phyloP scores from a whole-genome alignment of 169 alveolate species.

The Amoebophrya sp. region DNA sequence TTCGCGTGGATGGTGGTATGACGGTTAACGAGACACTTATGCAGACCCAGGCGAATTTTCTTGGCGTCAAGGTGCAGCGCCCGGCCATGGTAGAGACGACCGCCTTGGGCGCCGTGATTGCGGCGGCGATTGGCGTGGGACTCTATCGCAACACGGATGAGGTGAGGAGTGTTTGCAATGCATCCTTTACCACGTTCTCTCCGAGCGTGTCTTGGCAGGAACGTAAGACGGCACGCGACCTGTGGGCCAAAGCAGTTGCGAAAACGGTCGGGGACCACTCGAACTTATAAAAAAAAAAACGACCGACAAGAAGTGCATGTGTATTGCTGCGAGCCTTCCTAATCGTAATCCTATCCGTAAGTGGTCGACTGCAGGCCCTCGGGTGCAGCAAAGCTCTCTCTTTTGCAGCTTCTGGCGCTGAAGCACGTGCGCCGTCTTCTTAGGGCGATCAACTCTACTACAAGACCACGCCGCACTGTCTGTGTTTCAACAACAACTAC shows the following conservation, averaged over 20 bases:
- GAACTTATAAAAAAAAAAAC: neutral
- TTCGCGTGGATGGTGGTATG: slow-evolving; percentile 85
- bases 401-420: too few species aligned
- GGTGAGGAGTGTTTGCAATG: neutral
- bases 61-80: slow-evolving; percentile 55
- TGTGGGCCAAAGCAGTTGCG: neutral
- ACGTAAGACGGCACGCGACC: neutral
- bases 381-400: too few species aligned
- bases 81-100: slow-evolving; percentile 62
- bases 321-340: too few species aligned
- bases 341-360: too few species aligned
- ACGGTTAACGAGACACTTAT: slow-evolving; percentile 68
- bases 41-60: slow-evolving; percentile 72
- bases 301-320: too few species aligned
- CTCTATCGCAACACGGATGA: neutral
- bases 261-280: neutral
- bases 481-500: too few species aligned
- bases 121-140: slow-evolving; percentile 66
- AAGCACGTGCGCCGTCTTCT: too few species aligned
- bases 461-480: too few species aligned
- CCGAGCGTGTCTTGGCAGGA: neutral
- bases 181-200: too few species aligned
- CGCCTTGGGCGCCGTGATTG: slow-evolving; percentile 77
- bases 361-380: too few species aligned
- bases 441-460: too few species aligned